Evolutionary conservation across 108 stramenopile genomes (phyloP).

Genomic region (Pseudonitzschia delicatissima): DNA sequence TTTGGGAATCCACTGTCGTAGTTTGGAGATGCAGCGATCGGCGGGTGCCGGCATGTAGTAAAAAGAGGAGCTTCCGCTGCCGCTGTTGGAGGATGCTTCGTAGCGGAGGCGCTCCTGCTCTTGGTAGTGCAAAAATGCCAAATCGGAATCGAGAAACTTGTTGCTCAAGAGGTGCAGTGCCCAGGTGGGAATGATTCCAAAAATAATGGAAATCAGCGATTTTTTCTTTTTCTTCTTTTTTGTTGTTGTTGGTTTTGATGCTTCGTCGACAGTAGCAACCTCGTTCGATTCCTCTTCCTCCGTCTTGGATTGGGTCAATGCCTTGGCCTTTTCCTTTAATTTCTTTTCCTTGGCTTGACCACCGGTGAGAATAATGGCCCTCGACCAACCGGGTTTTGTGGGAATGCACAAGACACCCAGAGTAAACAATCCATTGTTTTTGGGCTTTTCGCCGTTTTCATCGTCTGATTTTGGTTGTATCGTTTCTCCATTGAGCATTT

Average conservation of each 20-base stretch:
- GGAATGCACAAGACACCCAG: slow-evolving; percentile 27
- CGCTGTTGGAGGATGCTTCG: background rate
- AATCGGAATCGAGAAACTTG: slow-evolving; percentile 32
- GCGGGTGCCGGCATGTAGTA: slow-evolving; percentile 36
- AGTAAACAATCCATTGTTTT: slow-evolving; percentile 9
- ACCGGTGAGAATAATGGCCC: slow-evolving; percentile 24
- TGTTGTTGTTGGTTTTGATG: background rate
- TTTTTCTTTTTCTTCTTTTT: slow-evolving; percentile 14
- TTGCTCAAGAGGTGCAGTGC: slow-evolving; percentile 31
- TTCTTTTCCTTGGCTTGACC: background rate
- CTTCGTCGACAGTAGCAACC: background rate
- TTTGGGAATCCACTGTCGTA: slow-evolving; percentile 28
- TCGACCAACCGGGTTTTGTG: slow-evolving; percentile 36
- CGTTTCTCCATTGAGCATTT: no score
- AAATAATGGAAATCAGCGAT: slow-evolving; percentile 5
- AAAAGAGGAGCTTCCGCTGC: background rate
- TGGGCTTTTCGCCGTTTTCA: background rate
- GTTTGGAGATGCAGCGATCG: slow-evolving; percentile 25
- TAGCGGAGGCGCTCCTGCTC: slow-evolving; percentile 31
- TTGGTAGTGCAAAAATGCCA: slow-evolving; percentile 39
- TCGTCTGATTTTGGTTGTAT: no score
- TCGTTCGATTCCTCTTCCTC: background rate
- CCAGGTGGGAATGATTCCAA: slow-evolving; percentile 24
- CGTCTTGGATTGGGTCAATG: background rate
- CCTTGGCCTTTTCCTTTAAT: background rate